Conservation (phyloP, 169 alveolate genomes). For the Plasmodium berghei region DNA sequence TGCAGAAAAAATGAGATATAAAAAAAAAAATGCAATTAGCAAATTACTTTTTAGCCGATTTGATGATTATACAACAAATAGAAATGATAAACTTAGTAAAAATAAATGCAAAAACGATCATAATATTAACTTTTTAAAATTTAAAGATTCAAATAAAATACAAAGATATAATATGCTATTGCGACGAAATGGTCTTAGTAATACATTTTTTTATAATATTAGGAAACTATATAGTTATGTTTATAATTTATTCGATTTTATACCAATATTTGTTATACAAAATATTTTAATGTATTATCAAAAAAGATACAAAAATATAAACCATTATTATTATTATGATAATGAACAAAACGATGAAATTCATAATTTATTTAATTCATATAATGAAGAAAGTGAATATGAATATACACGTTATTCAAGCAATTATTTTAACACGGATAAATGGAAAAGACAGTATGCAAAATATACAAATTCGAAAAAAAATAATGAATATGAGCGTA, state of each 20-base stretch:
- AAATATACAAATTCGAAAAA: background rate
- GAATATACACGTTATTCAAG: constrained; percentile 20
- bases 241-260: constrained; percentile 37
- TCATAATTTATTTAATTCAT: background rate
- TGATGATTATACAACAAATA: constrained; percentile 19
- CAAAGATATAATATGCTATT: constrained; percentile 37
- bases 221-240: constrained; percentile 57
- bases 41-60: background rate
- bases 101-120: background rate
- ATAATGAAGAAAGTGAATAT: constrained; percentile 25
- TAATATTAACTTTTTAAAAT: constrained; percentile 14
- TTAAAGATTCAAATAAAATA: constrained; percentile 28
- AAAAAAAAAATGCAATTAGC: constrained; percentile 7
- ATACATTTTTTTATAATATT: constrained; percentile 10
- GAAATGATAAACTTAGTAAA: constrained; percentile 1
- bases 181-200: constrained; percentile 14
- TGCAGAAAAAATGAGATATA: constrained; percentile 5
- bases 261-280: constrained; percentile 43
- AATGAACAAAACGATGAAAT: background rate
- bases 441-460: constrained; percentile 40
- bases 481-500: background rate
- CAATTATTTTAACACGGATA: constrained; percentile 8
- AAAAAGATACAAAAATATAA: constrained; percentile 16
- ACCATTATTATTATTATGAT: constrained; percentile 20
- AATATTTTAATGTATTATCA: constrained; percentile 25